Base-by-base conservation (phyloP, 768 basidiomycete species). In the Trametes sanguinea region DNA sequence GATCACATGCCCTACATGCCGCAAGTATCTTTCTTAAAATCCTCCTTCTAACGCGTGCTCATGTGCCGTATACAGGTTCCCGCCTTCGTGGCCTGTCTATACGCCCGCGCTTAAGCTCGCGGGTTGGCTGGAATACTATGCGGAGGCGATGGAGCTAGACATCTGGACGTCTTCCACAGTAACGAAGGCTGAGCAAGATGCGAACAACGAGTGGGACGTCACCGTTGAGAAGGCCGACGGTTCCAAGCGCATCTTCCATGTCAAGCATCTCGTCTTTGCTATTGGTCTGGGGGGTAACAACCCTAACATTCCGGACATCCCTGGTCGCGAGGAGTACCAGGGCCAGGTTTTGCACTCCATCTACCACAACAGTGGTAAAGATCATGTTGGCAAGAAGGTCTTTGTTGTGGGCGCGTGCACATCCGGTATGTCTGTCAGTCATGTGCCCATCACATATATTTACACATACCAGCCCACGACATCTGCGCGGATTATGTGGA, bases 321-420 rank as follows among this genome's bases (percentile, higher is more conserved):
- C 73, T 16, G 73, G 72, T 9, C 61, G 85, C 81, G 81, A 84
- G 22, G 76, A 75, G 5, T 90, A 88, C 77, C 81, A 85, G 65
- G 90, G 90, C 7, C 74, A 82, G 53, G 72, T 85, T 3, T 64
- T 85, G 14, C 90, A 92, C 69, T 88, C 88, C 0, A 77, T 72
- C 5, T 68, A 79, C 30, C 84, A 89, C 71, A 78, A 80, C 43
- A 76, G 71, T n/a, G 85, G 86, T 0, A 72, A 76, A 10, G 84
- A 85, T 43, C 85, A 85, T 65, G 47, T 69, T 1, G 89, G 87
- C 13, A 90, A 90, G 75, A 91, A 86, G 68, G 87, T 89, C 0
- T 77, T 86, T 3, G 83, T 92, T 2, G 74, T 91, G 4, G 89
- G 89, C 1, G 79, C 88, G 13, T 84, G 84, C 54, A 88, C 86